Base-by-base conservation (phyloP, 441 rosid species). In the Daphne laureola region DNA sequence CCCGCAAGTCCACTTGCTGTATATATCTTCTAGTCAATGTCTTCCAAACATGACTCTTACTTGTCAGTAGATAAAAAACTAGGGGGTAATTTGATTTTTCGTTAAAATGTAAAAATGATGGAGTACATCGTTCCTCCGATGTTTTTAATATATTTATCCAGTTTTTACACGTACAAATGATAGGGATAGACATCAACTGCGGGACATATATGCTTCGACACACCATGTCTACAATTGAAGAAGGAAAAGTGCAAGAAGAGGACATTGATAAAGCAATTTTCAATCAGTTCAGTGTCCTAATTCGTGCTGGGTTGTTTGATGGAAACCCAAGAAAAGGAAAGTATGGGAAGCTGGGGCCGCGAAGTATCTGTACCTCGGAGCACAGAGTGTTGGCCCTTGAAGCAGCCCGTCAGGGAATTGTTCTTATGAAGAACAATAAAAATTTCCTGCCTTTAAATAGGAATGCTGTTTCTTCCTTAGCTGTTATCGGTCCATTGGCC, bases 371-470 rank as follows among this genome's bases (percentile, higher is more conserved):
- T 67, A 71, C 73, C 46, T 38, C 72, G 27, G 68, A 54, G 64
- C 86, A 81, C 68, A 75, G 66, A 60, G 51, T 41, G 12, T 67
- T 81, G 54, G 91, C 91, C 26, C 54, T 79, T 46, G 87, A 84
- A 63, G 80, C 84, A 68, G 78, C 82, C 13, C 73, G 75, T 66
- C 83, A 84, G 68, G 91, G 91, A 54, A 81, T 75, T 54, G 87
- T 84, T 49, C 91, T 84, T 62, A 69, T 84, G 50, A 84, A 81
- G 75, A 84, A 84, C 18, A 74, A 70, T 49, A 61, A 75, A 12
- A 72, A 70, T 44, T 69, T 79, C 53, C 75, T 84, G 63, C 92
- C 88, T 59, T 65, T 81, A 53, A 66, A 66, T 8, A 69, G 63
- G 67, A 69, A 74, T 44, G 58, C 0, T n/a, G 70, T 69, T 52